A percentile compares a stretch with the other conserved stretches of the same genome.
Evolutionary conservation across 345 rosid genomes (phyloP).

Genomic region (Acer yangbiense): DNA sequence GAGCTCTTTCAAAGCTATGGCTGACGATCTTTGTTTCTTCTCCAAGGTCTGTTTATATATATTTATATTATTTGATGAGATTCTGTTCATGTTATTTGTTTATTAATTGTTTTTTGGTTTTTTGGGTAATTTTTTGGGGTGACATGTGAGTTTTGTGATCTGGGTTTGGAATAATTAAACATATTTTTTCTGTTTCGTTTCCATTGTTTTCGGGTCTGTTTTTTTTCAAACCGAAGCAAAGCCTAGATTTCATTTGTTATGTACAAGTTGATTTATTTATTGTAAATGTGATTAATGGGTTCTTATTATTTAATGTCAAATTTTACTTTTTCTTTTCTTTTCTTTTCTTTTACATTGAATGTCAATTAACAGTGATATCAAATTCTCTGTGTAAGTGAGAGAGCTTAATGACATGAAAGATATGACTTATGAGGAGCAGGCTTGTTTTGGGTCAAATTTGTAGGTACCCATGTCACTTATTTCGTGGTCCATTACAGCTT

Average conservation of each 20-base stretch:
- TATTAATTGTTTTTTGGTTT: background rate
- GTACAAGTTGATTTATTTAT: slow-evolving; percentile 7
- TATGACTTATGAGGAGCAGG: background rate
- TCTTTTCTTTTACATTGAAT: background rate
- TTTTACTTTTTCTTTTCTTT: background rate
- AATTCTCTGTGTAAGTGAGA: background rate
- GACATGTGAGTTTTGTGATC: slow-evolving; percentile 35
- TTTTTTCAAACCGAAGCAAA: slow-evolving; percentile 27
- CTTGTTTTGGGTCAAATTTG: background rate
- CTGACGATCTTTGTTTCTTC: slow-evolving; percentile 71
- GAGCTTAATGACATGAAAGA: slow-evolving; percentile 17
- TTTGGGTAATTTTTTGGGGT: slow-evolving; percentile 8
- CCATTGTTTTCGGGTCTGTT: slow-evolving; percentile 18
- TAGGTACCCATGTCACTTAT: background rate
- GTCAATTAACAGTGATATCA: background rate
- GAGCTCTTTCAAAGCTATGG: slow-evolving; percentile 59
- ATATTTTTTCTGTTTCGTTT: background rate
- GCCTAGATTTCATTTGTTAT: slow-evolving; percentile 32
- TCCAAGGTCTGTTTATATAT: slow-evolving; percentile 55
- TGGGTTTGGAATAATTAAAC: slow-evolving; percentile 25
- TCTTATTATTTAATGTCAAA: background rate
- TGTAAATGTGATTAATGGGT: slow-evolving; percentile 13
- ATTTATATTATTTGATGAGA: background rate
- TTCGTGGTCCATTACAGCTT: background rate
- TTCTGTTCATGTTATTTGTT: background rate